Conservation (phyloP, 129 eudicot genomes). For the Apium graveolens region DNA sequence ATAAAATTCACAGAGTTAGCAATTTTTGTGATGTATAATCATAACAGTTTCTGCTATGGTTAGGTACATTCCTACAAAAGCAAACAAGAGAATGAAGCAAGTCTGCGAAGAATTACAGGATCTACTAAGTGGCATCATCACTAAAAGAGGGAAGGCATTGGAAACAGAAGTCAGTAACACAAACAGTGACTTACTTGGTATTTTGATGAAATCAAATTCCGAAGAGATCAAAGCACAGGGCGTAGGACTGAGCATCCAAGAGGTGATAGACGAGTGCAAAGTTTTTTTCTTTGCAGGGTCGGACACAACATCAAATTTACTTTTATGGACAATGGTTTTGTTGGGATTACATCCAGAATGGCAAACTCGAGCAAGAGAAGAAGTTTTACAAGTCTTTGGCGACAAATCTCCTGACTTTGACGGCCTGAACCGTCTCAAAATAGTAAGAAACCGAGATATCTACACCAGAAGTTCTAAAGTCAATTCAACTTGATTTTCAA, state of each 20-base stretch:
- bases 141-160: slow-evolving; percentile 6
- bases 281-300: slow-evolving; percentile 1
- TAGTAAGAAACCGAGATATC: not conserved
- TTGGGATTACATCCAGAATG: slow-evolving; percentile 13
- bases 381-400: slow-evolving; percentile 5
- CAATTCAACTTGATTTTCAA: too few species aligned
- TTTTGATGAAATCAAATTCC: slow-evolving; percentile 1
- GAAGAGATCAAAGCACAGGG: slow-evolving; percentile 3
- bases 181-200: not conserved
- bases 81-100: slow-evolving; percentile 24
- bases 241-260: slow-evolving; percentile 8
- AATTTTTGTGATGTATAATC: not conserved
- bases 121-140: not conserved
- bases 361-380: slow-evolving; percentile 13
- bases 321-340: slow-evolving; percentile 3
- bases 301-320: slow-evolving; percentile 11
- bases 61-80: slow-evolving; percentile 33
- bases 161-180: not conserved
- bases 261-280: slow-evolving; percentile 12
- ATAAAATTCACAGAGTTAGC: not conserved
- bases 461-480: not conserved
- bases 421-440: slow-evolving; percentile 1
- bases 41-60: not conserved
- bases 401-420: slow-evolving; percentile 1
- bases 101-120: slow-evolving; percentile 14